Conservation (phyloP, 768 basidiomycete genomes). For the Scleroderma citrinum region DNA sequence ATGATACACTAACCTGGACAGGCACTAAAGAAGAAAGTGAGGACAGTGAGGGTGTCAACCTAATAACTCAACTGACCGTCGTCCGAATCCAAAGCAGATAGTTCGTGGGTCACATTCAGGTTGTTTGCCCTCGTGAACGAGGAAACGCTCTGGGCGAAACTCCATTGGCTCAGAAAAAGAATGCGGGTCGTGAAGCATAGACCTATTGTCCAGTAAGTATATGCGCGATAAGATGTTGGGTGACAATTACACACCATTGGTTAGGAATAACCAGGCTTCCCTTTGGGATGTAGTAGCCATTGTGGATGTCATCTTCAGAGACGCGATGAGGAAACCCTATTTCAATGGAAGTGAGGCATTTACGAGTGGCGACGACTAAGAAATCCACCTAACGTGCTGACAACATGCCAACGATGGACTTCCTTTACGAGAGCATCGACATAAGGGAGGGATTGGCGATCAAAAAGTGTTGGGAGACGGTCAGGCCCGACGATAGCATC, state of each 20-base stretch:
- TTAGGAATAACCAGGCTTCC: conserved; percentile 3
- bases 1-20: too few species aligned
- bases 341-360: conserved; percentile 39
- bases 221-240: conserved; percentile 15
- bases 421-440: conserved; percentile 10
- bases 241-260: conserved; percentile 3
- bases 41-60: too few species aligned
- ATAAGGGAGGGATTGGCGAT: conserved; percentile 13
- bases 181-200: conserved; percentile 30
- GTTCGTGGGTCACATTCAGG: too few species aligned
- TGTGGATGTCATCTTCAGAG: conserved; percentile 2
- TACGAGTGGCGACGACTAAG: conserved; percentile 24
- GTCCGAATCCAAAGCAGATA: neutral
- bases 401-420: conserved; percentile 5
- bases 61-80: too few species aligned
- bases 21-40: too few species aligned
- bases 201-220: conserved; percentile 21
- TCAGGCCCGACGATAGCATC: conserved; percentile 9
- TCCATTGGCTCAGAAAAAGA: conserved; percentile 30
- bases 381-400: neutral
- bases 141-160: too few species aligned
- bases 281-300: conserved; percentile 6
- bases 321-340: neutral
- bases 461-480: conserved; percentile 10
- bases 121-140: too few species aligned